These are phyloP conservation scores for Lachancea quebecensis DNA, from an alignment of 805 yeast species.

Conservation along the genomic window DNA sequence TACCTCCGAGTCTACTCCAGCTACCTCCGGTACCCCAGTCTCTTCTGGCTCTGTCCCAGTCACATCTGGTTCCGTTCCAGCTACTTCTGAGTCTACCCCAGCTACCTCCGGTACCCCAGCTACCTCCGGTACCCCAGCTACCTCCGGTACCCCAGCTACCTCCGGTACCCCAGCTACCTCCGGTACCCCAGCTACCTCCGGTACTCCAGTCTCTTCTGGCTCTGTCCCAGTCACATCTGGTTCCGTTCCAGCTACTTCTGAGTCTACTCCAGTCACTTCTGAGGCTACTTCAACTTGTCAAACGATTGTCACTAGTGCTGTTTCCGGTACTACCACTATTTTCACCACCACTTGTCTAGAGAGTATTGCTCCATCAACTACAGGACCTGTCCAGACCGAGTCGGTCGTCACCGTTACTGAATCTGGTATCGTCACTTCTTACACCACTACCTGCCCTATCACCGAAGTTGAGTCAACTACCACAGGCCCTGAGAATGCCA, in stretches of 20 bases:
- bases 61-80: slow-evolving; percentile 4
- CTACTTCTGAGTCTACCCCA: not conserved
- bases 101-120: not conserved
- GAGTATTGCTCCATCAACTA: not conserved
- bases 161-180: not conserved
- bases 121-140: not conserved
- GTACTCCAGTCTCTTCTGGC: not conserved
- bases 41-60: slow-evolving; percentile 5
- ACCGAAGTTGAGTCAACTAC: slow-evolving; percentile 1
- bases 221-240: not conserved
- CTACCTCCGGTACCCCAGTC: not conserved
- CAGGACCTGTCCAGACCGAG: not conserved
- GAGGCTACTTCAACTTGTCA: not conserved
- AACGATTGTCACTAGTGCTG: not conserved
- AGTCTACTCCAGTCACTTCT: not conserved
- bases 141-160: not conserved
- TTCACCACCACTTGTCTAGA: not conserved
- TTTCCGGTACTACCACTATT: not conserved
- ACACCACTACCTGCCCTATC: slow-evolving; percentile 8
- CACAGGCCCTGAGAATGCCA: not conserved
- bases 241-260: not conserved
- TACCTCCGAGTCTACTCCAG: slow-evolving; percentile 7
- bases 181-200: not conserved
- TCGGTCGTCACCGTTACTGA: slow-evolving; percentile 5
- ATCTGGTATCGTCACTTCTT: slow-evolving; percentile 6